Evolutionary conservation across 2,329 filamentous ascomycete genomes (phyloP).

Genomic region (Fusarium penzigii): DNA sequence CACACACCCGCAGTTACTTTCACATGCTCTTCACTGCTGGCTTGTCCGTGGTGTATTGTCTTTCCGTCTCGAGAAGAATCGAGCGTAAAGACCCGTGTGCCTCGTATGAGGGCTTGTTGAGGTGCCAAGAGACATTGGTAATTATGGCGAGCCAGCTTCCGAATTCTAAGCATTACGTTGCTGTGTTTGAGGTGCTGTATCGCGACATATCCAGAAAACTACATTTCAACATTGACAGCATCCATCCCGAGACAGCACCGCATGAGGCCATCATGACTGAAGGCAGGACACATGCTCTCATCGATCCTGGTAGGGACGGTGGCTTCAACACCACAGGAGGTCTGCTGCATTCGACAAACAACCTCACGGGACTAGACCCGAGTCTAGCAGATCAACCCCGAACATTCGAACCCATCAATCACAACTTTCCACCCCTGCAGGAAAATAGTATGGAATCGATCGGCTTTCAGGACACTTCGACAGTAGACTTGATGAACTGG

Average conservation of each 20-base stretch:
- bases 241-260: background rate
- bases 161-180: constrained; percentile 16
- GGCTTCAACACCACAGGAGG: no score
- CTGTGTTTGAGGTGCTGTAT: constrained; percentile 18
- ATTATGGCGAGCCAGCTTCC: constrained; percentile 15
- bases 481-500: constrained; percentile 8
- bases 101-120: background rate
- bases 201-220: constrained; percentile 9
- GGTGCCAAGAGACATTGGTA: background rate
- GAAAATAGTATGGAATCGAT: accelerated
- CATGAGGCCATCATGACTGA: background rate
- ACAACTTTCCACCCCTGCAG: background rate
- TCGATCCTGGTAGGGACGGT: no score
- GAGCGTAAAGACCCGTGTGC: constrained; percentile 1
- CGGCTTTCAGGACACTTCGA: constrained; percentile 2
- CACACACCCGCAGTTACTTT: constrained; percentile 49
- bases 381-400: no score
- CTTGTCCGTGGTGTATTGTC: constrained; percentile 37
- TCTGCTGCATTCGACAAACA: no score
- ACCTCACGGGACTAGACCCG: no score
- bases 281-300: background rate
- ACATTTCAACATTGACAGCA: background rate
- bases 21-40: constrained; percentile 49
- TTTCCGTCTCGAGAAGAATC: constrained; percentile 17
- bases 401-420: background rate